phyloP scores from a whole-genome alignment of 768 basidiomycete genomes.

The Guyanaporus albipodus region DNA sequence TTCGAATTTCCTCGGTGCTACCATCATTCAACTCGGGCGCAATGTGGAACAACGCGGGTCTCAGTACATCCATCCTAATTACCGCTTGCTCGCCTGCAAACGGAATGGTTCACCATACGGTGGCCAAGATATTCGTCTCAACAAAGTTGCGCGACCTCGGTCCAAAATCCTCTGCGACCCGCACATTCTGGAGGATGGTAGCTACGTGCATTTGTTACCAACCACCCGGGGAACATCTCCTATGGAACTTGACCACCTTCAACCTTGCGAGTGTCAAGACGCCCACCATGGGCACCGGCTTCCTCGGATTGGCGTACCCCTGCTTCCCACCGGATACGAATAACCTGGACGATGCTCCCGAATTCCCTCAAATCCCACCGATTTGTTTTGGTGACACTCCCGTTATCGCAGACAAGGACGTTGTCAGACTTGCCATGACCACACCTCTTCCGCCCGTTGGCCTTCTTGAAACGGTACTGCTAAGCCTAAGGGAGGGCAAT shows the following conservation, averaged over 20 bases:
- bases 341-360: slow-evolving; percentile 18
- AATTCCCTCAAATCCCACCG: slow-evolving; percentile 10
- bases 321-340: background rate
- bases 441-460: slow-evolving; percentile 22
- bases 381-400: slow-evolving; percentile 15
- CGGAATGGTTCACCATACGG: slow-evolving; percentile 27
- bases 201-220: slow-evolving; percentile 24
- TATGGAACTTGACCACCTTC: slow-evolving; percentile 19
- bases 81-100: slow-evolving; percentile 23
- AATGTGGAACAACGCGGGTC: slow-evolving; percentile 28
- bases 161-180: slow-evolving; percentile 19
- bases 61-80: slow-evolving; percentile 26
- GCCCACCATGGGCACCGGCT: slow-evolving; percentile 19
- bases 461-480: slow-evolving; percentile 17
- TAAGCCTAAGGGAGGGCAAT: slow-evolving; percentile 24
- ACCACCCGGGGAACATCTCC: slow-evolving; percentile 17
- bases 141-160: slow-evolving; percentile 26
- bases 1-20: background rate
- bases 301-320: slow-evolving; percentile 19
- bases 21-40: background rate
- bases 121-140: slow-evolving; percentile 24
- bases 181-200: slow-evolving; percentile 26
- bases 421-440: slow-evolving; percentile 10
- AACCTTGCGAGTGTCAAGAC: slow-evolving; percentile 24
- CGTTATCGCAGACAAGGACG: slow-evolving; percentile 1